These are phyloP conservation scores for Prunus padus DNA, from an alignment of 306 rosid species.

Conservation along the genomic window DNA sequence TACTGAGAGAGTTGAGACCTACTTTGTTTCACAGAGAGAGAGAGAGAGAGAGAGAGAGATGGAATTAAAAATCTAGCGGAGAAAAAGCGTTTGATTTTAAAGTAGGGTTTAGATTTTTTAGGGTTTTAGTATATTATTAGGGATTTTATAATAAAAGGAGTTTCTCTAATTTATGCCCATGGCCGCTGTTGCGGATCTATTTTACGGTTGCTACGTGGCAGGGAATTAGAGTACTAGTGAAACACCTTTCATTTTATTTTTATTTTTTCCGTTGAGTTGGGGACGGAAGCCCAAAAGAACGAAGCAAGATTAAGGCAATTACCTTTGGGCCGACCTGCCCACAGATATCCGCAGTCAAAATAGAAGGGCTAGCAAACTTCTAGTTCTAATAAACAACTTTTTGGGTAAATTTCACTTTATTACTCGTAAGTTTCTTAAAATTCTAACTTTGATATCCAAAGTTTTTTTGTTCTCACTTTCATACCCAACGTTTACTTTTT, in stretches of 20 bases:
- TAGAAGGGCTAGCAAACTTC: too few relatives aligned
- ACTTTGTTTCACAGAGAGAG: neutral
- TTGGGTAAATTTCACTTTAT: too few relatives aligned
- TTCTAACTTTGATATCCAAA: too few relatives aligned
- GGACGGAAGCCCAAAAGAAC: too few relatives aligned
- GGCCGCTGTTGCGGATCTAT: neutral
- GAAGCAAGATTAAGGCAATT: too few relatives aligned
- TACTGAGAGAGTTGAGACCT: neutral
- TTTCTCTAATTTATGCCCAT: neutral
- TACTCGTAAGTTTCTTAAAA: too few relatives aligned
- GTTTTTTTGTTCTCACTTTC: too few relatives aligned
- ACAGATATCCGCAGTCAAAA: too few relatives aligned
- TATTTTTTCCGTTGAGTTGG: neutral
- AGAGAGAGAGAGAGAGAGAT: neutral
- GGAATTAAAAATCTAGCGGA: neutral
- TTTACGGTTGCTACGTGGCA: neutral
- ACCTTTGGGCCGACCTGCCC: too few relatives aligned
- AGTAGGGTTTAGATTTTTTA: conserved; percentile 15
- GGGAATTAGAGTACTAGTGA: neutral
- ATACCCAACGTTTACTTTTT: too few relatives aligned
- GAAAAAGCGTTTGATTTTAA: neutral
- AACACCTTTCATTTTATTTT: neutral
- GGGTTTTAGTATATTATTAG: neutral
- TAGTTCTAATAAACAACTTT: too few relatives aligned
- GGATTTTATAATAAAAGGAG: neutral